Base-by-base conservation (phyloP, 306 rosid species). In the Nissolia schottii region DNA sequence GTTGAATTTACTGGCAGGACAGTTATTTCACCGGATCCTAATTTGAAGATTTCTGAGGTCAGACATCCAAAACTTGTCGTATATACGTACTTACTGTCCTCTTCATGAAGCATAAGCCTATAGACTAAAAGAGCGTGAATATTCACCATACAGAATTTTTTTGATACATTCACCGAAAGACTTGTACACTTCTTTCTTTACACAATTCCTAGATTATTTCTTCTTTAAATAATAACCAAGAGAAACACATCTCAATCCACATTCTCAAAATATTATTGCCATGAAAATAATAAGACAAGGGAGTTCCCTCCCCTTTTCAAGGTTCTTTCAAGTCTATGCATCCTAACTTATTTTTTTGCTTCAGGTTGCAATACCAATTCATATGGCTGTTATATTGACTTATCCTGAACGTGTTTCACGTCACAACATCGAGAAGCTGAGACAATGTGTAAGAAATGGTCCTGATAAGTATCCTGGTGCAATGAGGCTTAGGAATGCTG, bases 11-110 rank as follows among this genome's bases (percentile, higher is more conserved):
- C 97, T 61, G 98, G 97, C 46, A 83, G 98, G 84, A 93, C 97
- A 48, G 98, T 93, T 62, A 93, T 93, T 72, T 93, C 97, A n/a
- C 98, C 98, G 0, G 97, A 93, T 71, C 98, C 98, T 56, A 93
- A 93, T 83, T 82, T 93, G 56, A 93, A 87, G 87, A 93, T 93
- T 70, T 80, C 96, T 0, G 97, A 93, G 98, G 98, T 91, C 6
- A 69, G 83, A 41, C 29, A 22, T 77, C 58, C 32, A 5, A 27
- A 70, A 32, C 73, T 56, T 78, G 8, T 23, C 51, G 40, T 27
- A 29, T 29, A 71, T 25, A 40, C 49, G 29, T 74, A 38, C 55
- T 74, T 59, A 35, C 58, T 59, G 34, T 74, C 67, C 35, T 57
- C 32, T 74, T 59, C 51, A 32, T 60, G 71, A 79, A 46, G 38